Conservation (phyloP, 306 rosid species). For the Inga oerstediana region DNA sequence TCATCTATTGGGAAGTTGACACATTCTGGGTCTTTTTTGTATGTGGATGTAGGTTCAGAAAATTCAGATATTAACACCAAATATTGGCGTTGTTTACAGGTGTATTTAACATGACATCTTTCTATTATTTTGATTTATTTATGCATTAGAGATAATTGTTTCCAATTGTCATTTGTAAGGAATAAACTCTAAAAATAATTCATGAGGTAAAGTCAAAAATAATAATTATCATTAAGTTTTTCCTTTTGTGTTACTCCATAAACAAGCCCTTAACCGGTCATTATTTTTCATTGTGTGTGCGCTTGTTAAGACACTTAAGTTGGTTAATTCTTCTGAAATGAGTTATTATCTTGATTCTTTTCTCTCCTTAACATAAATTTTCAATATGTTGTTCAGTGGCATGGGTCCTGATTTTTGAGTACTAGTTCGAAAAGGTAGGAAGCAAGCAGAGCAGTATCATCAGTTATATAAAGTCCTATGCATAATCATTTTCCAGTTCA, state of each 20-base stretch:
- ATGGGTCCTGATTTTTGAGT: constrained; percentile 89
- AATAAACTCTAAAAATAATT: background rate
- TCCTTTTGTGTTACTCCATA: too few relatives aligned
- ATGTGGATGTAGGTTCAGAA: constrained; percentile 73
- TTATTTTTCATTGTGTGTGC: background rate
- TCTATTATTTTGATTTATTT: constrained; percentile 28
- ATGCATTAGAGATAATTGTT: background rate
- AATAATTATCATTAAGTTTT: too few relatives aligned
- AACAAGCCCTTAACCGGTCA: too few relatives aligned
- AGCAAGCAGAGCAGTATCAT: constrained; percentile 94
- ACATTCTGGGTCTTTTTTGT: constrained; percentile 7
- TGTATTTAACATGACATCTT: constrained; percentile 38
- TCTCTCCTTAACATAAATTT: constrained; percentile 9
- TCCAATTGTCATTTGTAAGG: too few relatives aligned
- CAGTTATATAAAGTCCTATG: constrained; percentile 71
- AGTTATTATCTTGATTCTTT: background rate
- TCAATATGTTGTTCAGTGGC: constrained; percentile 54
- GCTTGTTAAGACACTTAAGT: background rate
- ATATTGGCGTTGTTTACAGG: constrained; percentile 97
- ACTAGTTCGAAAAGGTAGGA: constrained; percentile 71
- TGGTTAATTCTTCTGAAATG: too few relatives aligned
- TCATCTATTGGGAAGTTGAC: constrained; percentile 8
- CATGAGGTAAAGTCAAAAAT: too few relatives aligned
- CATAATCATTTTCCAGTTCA: background rate
- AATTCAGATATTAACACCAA: constrained; percentile 82